These are phyloP conservation scores for Saturnispora saitoi DNA, from an alignment of 805 yeast genomes.

Conservation along the genomic window DNA sequence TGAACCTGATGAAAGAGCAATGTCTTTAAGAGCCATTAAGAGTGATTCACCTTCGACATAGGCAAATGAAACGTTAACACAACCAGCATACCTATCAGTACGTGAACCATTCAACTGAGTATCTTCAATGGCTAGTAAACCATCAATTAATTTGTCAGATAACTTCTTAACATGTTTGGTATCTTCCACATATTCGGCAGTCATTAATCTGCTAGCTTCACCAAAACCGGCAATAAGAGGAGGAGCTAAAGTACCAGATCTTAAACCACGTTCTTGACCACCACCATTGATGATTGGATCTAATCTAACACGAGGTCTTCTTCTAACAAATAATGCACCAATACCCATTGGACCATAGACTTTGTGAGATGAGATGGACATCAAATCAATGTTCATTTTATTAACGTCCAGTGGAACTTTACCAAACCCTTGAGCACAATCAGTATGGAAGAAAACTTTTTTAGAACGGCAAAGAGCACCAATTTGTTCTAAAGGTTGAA, in stretches of 20 bases:
- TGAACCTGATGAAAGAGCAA: constrained; percentile 92
- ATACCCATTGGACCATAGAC: constrained; percentile 97
- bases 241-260: constrained; percentile 97
- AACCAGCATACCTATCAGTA: constrained; percentile 73
- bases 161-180: constrained; percentile 57
- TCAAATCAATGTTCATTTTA: constrained; percentile 81
- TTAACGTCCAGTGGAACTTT: constrained; percentile 90
- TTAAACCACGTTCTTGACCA: constrained; percentile 96
- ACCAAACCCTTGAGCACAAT: constrained; percentile 96
- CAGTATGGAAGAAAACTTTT: constrained; percentile 95
- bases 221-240: constrained; percentile 94
- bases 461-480: constrained; percentile 78
- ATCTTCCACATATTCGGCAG: constrained; percentile 67
- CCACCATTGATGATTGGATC: constrained; percentile 96
- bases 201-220: constrained; percentile 87
- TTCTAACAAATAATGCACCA: constrained; percentile 90
- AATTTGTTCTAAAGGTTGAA: constrained; percentile 92
- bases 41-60: constrained; percentile 97
- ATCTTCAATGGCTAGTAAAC: constrained; percentile 75
- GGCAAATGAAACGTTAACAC: constrained; percentile 94
- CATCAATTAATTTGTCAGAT: constrained; percentile 63
- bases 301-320: constrained; percentile 96
- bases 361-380: constrained; percentile 94
- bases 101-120: constrained; percentile 85
- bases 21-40: constrained; percentile 94